phyloP scores from a whole-genome alignment of 192 early-diverging fungal genomes.

The Spinellus fusiger region DNA sequence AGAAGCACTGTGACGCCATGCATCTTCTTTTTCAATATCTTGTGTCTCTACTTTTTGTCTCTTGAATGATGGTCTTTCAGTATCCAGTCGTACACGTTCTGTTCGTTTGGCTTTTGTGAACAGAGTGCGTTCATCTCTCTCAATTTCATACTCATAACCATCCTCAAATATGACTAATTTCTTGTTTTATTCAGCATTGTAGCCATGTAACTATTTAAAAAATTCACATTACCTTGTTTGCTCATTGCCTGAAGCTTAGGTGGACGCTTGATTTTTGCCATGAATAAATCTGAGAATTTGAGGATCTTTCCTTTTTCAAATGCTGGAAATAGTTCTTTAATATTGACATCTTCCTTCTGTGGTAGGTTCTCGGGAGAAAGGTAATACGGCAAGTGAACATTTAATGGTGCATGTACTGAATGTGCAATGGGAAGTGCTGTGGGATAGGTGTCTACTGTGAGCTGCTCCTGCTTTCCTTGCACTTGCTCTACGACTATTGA shows the following conservation, averaged over 20 bases:
- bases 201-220: not conserved
- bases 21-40: conserved; percentile 12
- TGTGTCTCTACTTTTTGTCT: conserved; percentile 13
- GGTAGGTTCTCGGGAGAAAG: not conserved
- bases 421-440: not conserved
- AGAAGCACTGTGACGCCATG: conserved; percentile 9
- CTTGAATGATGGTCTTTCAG: not conserved
- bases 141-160: conserved; percentile 24
- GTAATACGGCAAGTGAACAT: conserved; percentile 2
- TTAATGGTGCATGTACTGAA: not conserved
- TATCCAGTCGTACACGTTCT: conserved; percentile 1
- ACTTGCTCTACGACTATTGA: conserved; percentile 15
- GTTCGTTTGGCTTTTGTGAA: conserved; percentile 12
- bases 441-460: not conserved
- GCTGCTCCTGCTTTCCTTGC: not conserved
- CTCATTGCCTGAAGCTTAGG: conserved; percentile 23
- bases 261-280: conserved; percentile 34
- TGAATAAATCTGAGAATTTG: conserved; percentile 59
- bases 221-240: conserved; percentile 33
- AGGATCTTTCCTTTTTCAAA: conserved; percentile 55
- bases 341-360: conserved; percentile 24
- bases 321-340: conserved; percentile 51
- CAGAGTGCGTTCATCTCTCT: conserved; percentile 19
- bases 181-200: not conserved
- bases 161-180: conserved; percentile 16